Percentiles rank a stretch among this genome's conserved stretches.
Conservation (phyloP, 2,329 filamentous ascomycete genomes). For the Clonostachys rosea region DNA sequence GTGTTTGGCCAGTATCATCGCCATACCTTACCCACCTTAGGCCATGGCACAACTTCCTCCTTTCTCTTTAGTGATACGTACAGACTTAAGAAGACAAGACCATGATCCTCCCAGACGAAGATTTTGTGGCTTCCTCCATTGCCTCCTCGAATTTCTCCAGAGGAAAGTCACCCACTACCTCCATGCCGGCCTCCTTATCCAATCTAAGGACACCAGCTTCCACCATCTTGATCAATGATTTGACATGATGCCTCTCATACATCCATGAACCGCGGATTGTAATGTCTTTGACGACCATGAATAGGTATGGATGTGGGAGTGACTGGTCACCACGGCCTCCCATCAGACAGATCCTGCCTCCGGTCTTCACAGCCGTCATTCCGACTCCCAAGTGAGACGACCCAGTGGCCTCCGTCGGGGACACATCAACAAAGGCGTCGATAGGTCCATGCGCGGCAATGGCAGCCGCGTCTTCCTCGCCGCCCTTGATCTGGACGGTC, state of each 20-base stretch:
- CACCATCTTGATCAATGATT: constrained; percentile 27
- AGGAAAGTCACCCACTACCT: background rate
- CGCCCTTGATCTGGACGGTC: constrained; percentile 31
- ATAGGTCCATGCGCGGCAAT: constrained; percentile 13
- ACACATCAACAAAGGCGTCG: constrained; percentile 42
- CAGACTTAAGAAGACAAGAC: too few relatives aligned
- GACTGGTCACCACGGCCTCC: constrained; percentile 4
- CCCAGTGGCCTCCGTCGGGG: constrained; percentile 22
- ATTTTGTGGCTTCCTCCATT: background rate
- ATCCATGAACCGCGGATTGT: constrained; percentile 30
- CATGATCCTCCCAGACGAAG: background rate
- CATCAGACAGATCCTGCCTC: constrained; percentile 12
- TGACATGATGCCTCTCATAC: constrained; percentile 28
- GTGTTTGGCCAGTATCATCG: too few relatives aligned
- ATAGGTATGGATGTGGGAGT: constrained; percentile 6
- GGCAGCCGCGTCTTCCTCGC: constrained; percentile 25
- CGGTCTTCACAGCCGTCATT: constrained; percentile 15
- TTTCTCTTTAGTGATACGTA: too few relatives aligned
- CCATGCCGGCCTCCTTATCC: background rate
- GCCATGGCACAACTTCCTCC: too few relatives aligned
- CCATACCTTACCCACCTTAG: too few relatives aligned
- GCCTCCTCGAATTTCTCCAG: background rate
- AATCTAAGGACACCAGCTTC: constrained; percentile 22
- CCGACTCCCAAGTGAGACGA: too few relatives aligned
- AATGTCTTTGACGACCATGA: constrained; percentile 24